Base-by-base conservation (phyloP, 78 protist genomes). In the Tieghemostelium lacteum region DNA sequence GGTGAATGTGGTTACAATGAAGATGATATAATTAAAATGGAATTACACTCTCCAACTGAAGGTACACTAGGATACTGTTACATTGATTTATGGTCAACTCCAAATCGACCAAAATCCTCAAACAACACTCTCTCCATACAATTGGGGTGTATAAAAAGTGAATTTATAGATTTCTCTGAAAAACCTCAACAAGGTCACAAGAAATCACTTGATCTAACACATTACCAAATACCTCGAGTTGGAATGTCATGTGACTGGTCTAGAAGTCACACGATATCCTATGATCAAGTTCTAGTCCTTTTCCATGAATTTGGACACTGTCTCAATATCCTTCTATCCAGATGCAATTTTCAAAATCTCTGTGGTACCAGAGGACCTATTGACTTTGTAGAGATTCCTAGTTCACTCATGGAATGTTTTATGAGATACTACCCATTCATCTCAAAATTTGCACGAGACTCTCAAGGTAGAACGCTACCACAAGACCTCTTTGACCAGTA, bases 381-480 rank as follows among this genome's bases (percentile, higher is more conserved):
- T 2, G 94, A 91, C 71, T 91, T 91, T 58, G 73, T 67, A 2
- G 94, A 91, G 45, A 75, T 80, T 28, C 94, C 94, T 16, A 73
- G 87, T 52, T 78, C 94, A n/a, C 72, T 91, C 2, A 72, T 91
- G 78, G 94, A 91, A 40, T 19, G 70, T 22, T 70, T 91, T 7
- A 10, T 67, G 10, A 50, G 86, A 67, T 55, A 91, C 52, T 40
- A 19, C 28, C 29, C 50, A 2, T 49, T 77, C 7, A 71, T 91
- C 29, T 24, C 50, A 29, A 37, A 57, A 39, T 91, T 91, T 73
- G 87, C 88, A 0, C 34, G 42, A 36, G 78, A 91, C n/a, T 14
- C 19, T 55, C 16, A 22, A 2, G 88, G 94, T 28, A 8, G 65
- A 40, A 24, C 74, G 14, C 34, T 83, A 14, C 39, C 91, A 2